Conservation (phyloP, 192 early-diverging fungal genomes). For the Umbelopsis vinacea region DNA sequence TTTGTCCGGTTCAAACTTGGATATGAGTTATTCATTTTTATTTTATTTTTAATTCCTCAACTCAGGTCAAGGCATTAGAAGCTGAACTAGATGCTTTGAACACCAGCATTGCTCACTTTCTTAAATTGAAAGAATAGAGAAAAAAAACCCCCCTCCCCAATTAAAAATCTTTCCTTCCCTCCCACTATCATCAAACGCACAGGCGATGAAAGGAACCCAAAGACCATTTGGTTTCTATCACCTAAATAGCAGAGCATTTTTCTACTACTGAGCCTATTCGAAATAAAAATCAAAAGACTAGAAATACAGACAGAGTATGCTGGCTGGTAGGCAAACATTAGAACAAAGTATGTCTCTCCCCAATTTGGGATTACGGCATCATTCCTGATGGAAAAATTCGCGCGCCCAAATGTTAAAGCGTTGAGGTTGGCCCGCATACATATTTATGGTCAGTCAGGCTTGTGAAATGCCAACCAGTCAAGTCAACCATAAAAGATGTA, state of each 20-base stretch:
- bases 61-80: slow-evolving; percentile 27
- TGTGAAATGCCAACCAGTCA: neutral
- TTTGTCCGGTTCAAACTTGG: slow-evolving; percentile 23
- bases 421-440: neutral
- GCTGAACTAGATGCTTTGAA: slow-evolving; percentile 22
- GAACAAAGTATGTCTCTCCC: slow-evolving; percentile 16
- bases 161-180: neutral
- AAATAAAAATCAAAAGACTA: no score
- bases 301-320: no score
- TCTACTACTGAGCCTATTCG: no score
- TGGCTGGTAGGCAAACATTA: no score
- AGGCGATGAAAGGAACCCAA: no score
- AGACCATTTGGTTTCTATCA: no score
- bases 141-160: neutral
- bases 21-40: slow-evolving; percentile 21
- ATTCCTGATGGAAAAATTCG: slow-evolving; percentile 10
- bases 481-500: slow-evolving; percentile 9
- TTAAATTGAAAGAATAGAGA: slow-evolving; percentile 29
- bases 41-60: slow-evolving; percentile 24
- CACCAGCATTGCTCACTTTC: slow-evolving; percentile 29
- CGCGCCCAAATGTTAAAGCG: slow-evolving; percentile 12
- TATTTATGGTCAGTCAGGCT: slow-evolving; percentile 3
- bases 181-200: no score
- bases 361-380: neutral
- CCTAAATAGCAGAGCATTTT: no score